These are phyloP conservation scores for Mycotypha africana DNA, from an alignment of 371 early-diverging fungal genomes.

Conservation along the genomic window DNA sequence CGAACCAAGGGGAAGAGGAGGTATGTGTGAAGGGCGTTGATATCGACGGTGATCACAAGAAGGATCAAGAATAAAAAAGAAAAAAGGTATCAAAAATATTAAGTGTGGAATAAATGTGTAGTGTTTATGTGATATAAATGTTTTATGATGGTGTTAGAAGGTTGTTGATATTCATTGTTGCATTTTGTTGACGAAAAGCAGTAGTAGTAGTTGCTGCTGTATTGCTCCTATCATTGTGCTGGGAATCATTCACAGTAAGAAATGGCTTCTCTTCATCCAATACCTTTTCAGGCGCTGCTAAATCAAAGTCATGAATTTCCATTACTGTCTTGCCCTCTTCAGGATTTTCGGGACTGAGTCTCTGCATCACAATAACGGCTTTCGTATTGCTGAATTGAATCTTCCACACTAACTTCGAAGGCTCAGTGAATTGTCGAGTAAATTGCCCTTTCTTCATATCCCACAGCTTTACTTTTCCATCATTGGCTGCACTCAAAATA, in stretches of 20 bases:
- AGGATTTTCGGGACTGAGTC: conserved; percentile 18
- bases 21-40: too few relatives aligned
- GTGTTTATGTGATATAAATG: too few relatives aligned
- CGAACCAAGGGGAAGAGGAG: too few relatives aligned
- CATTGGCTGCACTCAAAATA: conserved; percentile 81
- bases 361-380: conserved; percentile 58
- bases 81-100: not conserved
- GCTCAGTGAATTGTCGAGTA: conserved; percentile 58
- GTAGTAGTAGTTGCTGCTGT: too few relatives aligned
- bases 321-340: conserved; percentile 35
- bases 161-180: too few relatives aligned
- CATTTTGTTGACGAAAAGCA: too few relatives aligned
- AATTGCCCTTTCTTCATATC: conserved; percentile 71
- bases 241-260: not conserved
- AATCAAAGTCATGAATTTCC: conserved; percentile 49
- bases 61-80: not conserved
- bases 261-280: too few relatives aligned
- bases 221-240: too few relatives aligned
- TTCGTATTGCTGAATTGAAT: conserved; percentile 58
- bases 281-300: too few relatives aligned
- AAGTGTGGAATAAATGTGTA: too few relatives aligned
- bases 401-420: conserved; percentile 61
- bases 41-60: not conserved
- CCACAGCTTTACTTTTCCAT: conserved; percentile 84
- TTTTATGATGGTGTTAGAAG: too few relatives aligned